Conservation (phyloP, 805 yeast genomes). For the Metschnikowia sp. region DNA sequence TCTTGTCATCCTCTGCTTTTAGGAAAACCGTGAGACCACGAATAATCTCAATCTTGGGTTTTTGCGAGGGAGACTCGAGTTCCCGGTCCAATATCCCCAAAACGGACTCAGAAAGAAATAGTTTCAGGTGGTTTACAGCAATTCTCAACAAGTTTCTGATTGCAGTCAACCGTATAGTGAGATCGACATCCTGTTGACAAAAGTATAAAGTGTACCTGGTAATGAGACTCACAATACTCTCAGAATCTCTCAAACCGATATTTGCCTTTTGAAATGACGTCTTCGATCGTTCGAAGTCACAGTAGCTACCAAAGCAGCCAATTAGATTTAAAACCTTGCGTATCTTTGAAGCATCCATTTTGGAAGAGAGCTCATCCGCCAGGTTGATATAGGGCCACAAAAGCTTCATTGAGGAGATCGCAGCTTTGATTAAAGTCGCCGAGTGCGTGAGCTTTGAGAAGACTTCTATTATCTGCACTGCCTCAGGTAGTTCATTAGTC, state of each 20-base stretch:
- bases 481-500: slow-evolving; percentile 62
- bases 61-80: slow-evolving; percentile 34
- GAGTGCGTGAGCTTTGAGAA: slow-evolving; percentile 47
- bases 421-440: slow-evolving; percentile 54
- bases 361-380: slow-evolving; percentile 14
- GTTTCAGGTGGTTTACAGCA: slow-evolving; percentile 59
- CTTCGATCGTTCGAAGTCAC: slow-evolving; percentile 52
- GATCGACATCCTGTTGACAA: slow-evolving; percentile 33
- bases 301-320: slow-evolving; percentile 69
- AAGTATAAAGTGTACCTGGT: slow-evolving; percentile 58
- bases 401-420: slow-evolving; percentile 55
- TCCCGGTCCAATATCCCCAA: slow-evolving; percentile 50
- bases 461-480: slow-evolving; percentile 66
- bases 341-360: slow-evolving; percentile 33
- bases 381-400: slow-evolving; percentile 44
- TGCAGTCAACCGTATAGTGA: slow-evolving; percentile 46
- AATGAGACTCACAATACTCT: slow-evolving; percentile 55
- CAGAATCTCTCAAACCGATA: slow-evolving; percentile 46
- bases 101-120: slow-evolving; percentile 59
- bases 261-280: slow-evolving; percentile 36
- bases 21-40: slow-evolving; percentile 59
- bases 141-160: slow-evolving; percentile 55
- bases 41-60: slow-evolving; percentile 49
- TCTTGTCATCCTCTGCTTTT: slow-evolving; percentile 50
- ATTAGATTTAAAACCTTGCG: slow-evolving; percentile 57